phyloP scores from a whole-genome alignment of 345 rosid species.

The Eucalyptus sp. region DNA sequence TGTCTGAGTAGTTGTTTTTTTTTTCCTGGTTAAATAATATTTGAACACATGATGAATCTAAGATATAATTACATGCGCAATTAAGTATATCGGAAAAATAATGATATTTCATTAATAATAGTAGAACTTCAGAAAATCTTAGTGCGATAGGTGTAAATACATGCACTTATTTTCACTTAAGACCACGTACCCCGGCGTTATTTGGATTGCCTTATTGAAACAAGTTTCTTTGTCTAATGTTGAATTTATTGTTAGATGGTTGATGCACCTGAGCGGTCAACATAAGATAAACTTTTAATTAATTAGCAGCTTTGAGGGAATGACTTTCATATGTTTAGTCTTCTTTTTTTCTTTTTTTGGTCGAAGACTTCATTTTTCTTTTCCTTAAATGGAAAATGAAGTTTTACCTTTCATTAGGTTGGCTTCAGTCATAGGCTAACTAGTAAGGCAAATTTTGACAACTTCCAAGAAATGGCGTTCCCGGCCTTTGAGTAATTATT shows the following conservation, averaged over 20 bases:
- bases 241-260: neutral
- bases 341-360: neutral
- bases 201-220: neutral
- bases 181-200: rapidly evolving
- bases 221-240: neutral
- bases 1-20: neutral
- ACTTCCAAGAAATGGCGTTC: neutral
- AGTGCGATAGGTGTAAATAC: neutral
- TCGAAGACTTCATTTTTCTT: too few relatives aligned
- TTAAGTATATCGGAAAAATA: neutral
- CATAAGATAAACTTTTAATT: neutral
- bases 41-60: too few relatives aligned
- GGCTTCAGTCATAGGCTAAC: neutral
- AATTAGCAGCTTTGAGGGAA: neutral
- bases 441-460: too few relatives aligned
- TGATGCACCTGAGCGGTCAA: neutral
- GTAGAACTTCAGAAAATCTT: neutral
- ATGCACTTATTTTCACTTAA: neutral
- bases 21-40: neutral
- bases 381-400: neutral
- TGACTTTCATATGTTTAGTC: neutral
- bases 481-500: neutral
- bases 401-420: neutral
- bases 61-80: neutral
- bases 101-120: too few relatives aligned